A percentile compares a stretch with the other conserved stretches of the same genome.
Conservation (phyloP, 2,329 filamentous ascomycete genomes). For the Phyllosticta citrichinensis region DNA sequence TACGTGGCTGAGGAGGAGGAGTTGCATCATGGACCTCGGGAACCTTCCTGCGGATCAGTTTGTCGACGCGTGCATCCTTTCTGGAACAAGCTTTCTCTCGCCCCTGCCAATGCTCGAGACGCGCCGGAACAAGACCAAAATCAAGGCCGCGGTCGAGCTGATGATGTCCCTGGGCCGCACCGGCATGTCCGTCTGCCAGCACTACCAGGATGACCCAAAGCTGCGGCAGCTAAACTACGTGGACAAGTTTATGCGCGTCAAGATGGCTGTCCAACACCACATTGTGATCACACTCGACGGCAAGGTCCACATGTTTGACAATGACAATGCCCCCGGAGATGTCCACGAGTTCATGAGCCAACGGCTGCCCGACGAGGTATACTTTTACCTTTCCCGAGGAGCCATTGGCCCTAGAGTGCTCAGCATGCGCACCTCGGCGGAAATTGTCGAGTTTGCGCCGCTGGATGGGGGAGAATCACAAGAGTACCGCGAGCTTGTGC, state of each 20-base stretch:
- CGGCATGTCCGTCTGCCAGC: conserved; percentile 63
- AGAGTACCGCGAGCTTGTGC: conserved; percentile 72
- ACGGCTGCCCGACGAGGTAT: conserved; percentile 78
- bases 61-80: conserved; percentile 72
- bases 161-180: conserved; percentile 56
- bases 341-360: conserved; percentile 87
- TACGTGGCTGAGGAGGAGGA: conserved; percentile 53
- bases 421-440: conserved; percentile 70
- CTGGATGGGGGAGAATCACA: conserved; percentile 71
- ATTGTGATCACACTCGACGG: conserved; percentile 72
- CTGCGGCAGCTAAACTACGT: conserved; percentile 65
- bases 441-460: conserved; percentile 71
- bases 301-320: conserved; percentile 63
- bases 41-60: conserved; percentile 61
- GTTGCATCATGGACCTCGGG: conserved; percentile 58
- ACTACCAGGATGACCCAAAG: conserved; percentile 70
- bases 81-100: conserved; percentile 70
- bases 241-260: conserved; percentile 77
- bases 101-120: conserved; percentile 67
- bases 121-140: conserved; percentile 45
- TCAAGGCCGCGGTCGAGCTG: conserved; percentile 70
- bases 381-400: conserved; percentile 78
- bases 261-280: conserved; percentile 78
- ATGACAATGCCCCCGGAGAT: conserved; percentile 65
- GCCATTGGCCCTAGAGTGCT: conserved; percentile 70